Conservation (phyloP, 2,329 filamentous ascomycete genomes). For the Pyrenophora seminiperda region DNA sequence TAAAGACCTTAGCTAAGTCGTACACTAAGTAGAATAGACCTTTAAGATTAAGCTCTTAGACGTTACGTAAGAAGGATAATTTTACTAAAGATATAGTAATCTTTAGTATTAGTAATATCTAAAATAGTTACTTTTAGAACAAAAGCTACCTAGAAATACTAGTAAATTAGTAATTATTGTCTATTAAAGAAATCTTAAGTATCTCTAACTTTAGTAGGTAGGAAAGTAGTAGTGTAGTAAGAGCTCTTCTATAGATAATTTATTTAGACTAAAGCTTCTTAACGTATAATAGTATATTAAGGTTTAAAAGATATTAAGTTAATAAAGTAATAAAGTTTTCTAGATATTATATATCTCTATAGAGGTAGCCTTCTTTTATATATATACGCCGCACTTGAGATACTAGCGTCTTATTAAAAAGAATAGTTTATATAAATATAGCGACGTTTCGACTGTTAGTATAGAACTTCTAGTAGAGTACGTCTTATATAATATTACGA, state of each 20-base stretch:
- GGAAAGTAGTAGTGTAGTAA: not conserved
- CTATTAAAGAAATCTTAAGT: not conserved
- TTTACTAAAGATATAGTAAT: conserved; percentile 1
- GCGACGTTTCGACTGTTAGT: not conserved
- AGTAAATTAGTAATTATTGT: not conserved
- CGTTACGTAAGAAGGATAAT: not conserved
- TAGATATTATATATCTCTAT: not conserved
- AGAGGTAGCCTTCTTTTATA: not conserved
- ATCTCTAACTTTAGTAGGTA: not conserved
- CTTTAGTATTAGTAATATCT: conserved; percentile 1
- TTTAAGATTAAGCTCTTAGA: conserved; percentile 1
- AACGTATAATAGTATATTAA: conserved; percentile 1
- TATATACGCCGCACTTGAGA: not conserved
- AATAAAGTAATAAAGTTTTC: not conserved
- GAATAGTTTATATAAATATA: not conserved
- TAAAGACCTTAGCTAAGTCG: not conserved
- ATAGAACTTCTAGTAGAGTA: conserved; percentile 2
- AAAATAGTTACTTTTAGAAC: not conserved
- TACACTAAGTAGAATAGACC: not conserved
- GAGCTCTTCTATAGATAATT: conserved; percentile 1
- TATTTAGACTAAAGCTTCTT: not conserved
- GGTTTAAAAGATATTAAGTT: not conserved
- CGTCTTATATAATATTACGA: conserved; percentile 1
- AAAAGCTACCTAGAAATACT: not conserved
- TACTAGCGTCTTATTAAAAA: conserved; percentile 3